phyloP scores from a whole-genome alignment of 306 rosid genomes.

The Notholithocarpus densiflorus region DNA sequence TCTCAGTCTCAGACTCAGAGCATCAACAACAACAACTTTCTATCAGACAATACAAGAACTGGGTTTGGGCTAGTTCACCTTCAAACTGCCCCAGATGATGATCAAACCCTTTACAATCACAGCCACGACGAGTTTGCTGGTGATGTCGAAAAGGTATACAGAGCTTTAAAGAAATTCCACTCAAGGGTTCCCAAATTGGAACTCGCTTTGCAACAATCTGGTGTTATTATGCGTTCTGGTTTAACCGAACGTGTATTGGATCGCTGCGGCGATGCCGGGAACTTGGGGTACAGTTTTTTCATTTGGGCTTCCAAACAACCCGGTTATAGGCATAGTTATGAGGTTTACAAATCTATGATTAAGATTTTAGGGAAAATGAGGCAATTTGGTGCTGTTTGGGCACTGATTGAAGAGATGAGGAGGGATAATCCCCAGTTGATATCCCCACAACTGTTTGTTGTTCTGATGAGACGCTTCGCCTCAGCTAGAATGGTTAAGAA shows the following conservation, averaged over 20 bases:
- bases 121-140: constrained; percentile 53
- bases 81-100: constrained; percentile 11
- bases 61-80: constrained; percentile 46
- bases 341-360: constrained; percentile 71
- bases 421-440: constrained; percentile 59
- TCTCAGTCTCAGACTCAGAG: constrained; percentile 1
- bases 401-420: constrained; percentile 82
- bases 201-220: constrained; percentile 73
- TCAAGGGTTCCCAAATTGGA: constrained; percentile 77
- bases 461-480: constrained; percentile 84
- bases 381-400: constrained; percentile 87
- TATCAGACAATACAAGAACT: not conserved
- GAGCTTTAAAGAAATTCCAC: constrained; percentile 66
- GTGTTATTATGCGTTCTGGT: constrained; percentile 65
- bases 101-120: constrained; percentile 10
- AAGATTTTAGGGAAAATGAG: constrained; percentile 75
- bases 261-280: constrained; percentile 92
- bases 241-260: constrained; percentile 64
- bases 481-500: constrained; percentile 80
- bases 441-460: constrained; percentile 56
- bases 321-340: constrained; percentile 49
- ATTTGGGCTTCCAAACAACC: constrained; percentile 82
- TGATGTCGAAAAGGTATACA: constrained; percentile 70
- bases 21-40: not conserved
- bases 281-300: constrained; percentile 69